These are phyloP conservation scores for Pseudocercospora pini-densiflorae DNA, from an alignment of 2,329 filamentous ascomycete species.

Conservation along the genomic window DNA sequence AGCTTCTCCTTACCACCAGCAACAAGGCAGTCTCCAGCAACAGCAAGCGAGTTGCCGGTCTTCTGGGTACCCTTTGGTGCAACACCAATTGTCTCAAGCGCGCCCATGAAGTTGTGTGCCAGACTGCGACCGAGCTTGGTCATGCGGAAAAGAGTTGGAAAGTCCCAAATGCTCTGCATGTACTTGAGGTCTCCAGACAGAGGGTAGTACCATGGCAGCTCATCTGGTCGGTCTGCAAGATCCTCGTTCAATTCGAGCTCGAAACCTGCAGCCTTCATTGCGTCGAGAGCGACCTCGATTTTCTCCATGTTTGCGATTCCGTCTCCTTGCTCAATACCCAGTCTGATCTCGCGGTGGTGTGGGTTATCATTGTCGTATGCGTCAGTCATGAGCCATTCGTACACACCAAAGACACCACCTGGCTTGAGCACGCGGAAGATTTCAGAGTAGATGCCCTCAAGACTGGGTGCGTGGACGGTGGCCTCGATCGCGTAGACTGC, in stretches of 20 bases:
- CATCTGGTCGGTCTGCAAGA: conserved; percentile 74
- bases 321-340: conserved; percentile 93
- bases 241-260: conserved; percentile 84
- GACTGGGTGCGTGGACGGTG: conserved; percentile 88
- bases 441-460: conserved; percentile 91
- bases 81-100: conserved; percentile 75
- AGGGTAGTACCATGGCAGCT: conserved; percentile 92
- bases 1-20: conserved; percentile 85
- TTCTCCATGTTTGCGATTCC: conserved; percentile 98
- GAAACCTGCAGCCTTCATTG: conserved; percentile 88
- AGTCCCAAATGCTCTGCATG: conserved; percentile 75
- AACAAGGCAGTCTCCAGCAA: conserved; percentile 83
- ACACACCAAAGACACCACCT: conserved; percentile 92
- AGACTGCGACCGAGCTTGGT: conserved; percentile 78
- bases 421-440: conserved; percentile 96
- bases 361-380: conserved; percentile 88
- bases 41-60: conserved; percentile 84
- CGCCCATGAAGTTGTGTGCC: conserved; percentile 76
- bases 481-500: conserved; percentile 97
- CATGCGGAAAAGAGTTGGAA: conserved; percentile 86
- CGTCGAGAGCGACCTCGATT: conserved; percentile 76
- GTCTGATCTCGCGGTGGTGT: conserved; percentile 84
- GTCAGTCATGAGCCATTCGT: conserved; percentile 99
- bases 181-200: conserved; percentile 84
- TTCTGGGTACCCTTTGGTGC: conserved; percentile 89